phyloP scores from a whole-genome alignment of 2,329 filamentous ascomycete genomes.

The Talaromyces sp. region DNA sequence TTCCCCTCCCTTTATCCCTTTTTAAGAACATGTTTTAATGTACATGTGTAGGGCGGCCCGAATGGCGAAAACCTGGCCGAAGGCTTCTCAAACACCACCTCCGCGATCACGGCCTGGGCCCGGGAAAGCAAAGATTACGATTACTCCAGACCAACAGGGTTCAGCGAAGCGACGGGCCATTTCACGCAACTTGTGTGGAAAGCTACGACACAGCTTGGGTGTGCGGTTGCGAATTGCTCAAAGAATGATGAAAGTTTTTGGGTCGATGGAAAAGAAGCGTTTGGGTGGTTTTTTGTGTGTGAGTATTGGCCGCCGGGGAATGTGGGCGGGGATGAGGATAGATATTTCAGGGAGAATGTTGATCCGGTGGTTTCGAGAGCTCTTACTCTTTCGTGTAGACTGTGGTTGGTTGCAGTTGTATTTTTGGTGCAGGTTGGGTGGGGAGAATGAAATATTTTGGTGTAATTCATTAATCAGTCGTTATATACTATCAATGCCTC shows the following conservation, averaged over 20 bases:
- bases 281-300: constrained; percentile 63
- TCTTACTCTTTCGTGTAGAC: background rate
- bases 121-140: constrained; percentile 55
- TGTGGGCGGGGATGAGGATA: constrained; percentile 34
- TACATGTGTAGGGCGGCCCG: constrained; percentile 46
- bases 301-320: constrained; percentile 67
- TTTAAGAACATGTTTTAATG: background rate
- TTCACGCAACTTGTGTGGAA: constrained; percentile 73
- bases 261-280: constrained; percentile 18
- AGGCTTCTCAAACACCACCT: constrained; percentile 57
- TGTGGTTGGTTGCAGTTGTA: background rate
- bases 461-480: background rate
- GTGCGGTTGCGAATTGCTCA: constrained; percentile 32
- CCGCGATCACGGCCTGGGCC: constrained; percentile 63
- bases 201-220: constrained; percentile 57
- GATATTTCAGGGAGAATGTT: constrained; percentile 29
- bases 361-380: constrained; percentile 6
- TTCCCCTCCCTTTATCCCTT: background rate
- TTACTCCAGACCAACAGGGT: constrained; percentile 51
- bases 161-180: constrained; percentile 62
- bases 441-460: background rate
- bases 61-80: constrained; percentile 71
- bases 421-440: background rate
- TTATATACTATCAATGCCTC: constrained; percentile 46
- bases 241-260: constrained; percentile 23